These are phyloP conservation scores for Eustoma russellianum DNA, from an alignment of 257 asterid species.

Conservation along the genomic window DNA sequence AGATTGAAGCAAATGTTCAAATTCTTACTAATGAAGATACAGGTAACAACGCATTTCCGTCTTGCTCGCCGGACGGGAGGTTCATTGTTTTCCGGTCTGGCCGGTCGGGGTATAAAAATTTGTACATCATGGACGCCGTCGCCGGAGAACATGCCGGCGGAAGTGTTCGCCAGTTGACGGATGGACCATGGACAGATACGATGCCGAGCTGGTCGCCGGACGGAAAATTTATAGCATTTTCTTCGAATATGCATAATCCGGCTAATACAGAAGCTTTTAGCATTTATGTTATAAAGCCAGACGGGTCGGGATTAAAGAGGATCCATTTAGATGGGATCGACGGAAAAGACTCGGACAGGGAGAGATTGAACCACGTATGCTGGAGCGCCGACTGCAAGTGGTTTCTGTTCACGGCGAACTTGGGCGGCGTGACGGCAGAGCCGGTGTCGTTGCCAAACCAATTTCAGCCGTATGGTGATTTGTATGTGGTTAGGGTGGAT, in stretches of 20 bases:
- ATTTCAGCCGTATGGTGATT: slow-evolving; percentile 79
- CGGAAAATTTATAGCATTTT: slow-evolving; percentile 65
- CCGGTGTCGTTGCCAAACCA: slow-evolving; percentile 75
- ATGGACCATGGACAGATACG: slow-evolving; percentile 82
- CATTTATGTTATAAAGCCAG: slow-evolving; percentile 41
- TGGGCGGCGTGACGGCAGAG: slow-evolving; percentile 66
- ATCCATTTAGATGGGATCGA: slow-evolving; percentile 35
- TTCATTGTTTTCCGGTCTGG: slow-evolving; percentile 68
- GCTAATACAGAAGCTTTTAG: slow-evolving; percentile 35
- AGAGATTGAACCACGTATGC: slow-evolving; percentile 77
- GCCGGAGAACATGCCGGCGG: slow-evolving; percentile 55
- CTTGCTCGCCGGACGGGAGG: slow-evolving; percentile 76
- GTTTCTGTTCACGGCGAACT: slow-evolving; percentile 60
- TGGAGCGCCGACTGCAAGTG: slow-evolving; percentile 69
- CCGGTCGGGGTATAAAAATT: slow-evolving; percentile 66
- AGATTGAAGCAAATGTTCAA: slow-evolving; percentile 35
- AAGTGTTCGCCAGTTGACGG: slow-evolving; percentile 43
- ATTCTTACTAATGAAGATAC: slow-evolving; percentile 54
- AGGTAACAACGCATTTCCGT: slow-evolving; percentile 80
- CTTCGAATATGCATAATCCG: slow-evolving; percentile 66
- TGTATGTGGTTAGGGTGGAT: slow-evolving; percentile 57
- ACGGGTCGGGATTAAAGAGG: slow-evolving; percentile 46
- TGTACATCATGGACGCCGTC: slow-evolving; percentile 54
- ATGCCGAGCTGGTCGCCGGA: slow-evolving; percentile 94
- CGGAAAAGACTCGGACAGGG: slow-evolving; percentile 34